Conservation (phyloP, 2,329 filamentous ascomycete species). For the Penicillium sclerotiorum region DNA sequence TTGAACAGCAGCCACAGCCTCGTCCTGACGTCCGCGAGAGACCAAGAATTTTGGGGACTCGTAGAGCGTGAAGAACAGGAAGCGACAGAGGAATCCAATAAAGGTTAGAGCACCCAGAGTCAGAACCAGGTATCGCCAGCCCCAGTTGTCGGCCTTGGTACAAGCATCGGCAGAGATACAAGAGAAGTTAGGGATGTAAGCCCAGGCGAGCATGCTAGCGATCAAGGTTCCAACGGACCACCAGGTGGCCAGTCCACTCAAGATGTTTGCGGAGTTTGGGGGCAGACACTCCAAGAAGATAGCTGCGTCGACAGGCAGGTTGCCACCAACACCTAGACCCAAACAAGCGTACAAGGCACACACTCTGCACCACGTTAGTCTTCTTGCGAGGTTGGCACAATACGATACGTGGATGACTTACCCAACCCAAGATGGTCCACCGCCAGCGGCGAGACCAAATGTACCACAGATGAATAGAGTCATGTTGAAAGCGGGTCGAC, state of each 20-base stretch:
- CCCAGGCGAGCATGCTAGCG: conserved; percentile 68
- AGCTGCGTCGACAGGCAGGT: conserved; percentile 56
- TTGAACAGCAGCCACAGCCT: conserved; percentile 79
- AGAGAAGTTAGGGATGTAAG: conserved; percentile 69
- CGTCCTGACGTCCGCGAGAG: conserved; percentile 72
- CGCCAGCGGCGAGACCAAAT: conserved; percentile 73
- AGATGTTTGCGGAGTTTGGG: conserved; percentile 69
- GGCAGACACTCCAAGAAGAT: conserved; percentile 79
- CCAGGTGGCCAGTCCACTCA: conserved; percentile 82
- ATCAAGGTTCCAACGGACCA: conserved; percentile 83
- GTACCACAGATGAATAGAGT: conserved; percentile 73
- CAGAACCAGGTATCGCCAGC: conserved; percentile 73
- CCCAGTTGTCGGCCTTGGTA: conserved; percentile 57
- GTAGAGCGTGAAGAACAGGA: conserved; percentile 75
- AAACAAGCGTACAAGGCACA: conserved; percentile 63
- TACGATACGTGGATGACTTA: conserved; percentile 17
- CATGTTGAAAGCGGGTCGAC: conserved; percentile 76
- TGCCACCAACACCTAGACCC: conserved; percentile 73
- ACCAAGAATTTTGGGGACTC: conserved; percentile 85
- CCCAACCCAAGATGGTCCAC: conserved; percentile 65
- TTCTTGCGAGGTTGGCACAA: too few species aligned
- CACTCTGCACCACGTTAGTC: conserved; percentile 44
- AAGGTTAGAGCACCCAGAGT: conserved; percentile 71
- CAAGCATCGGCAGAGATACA: conserved; percentile 41
- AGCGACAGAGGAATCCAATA: conserved; percentile 72